Conservation (phyloP, 352 stramenopile species). For the Blastocystis sp. region DNA sequence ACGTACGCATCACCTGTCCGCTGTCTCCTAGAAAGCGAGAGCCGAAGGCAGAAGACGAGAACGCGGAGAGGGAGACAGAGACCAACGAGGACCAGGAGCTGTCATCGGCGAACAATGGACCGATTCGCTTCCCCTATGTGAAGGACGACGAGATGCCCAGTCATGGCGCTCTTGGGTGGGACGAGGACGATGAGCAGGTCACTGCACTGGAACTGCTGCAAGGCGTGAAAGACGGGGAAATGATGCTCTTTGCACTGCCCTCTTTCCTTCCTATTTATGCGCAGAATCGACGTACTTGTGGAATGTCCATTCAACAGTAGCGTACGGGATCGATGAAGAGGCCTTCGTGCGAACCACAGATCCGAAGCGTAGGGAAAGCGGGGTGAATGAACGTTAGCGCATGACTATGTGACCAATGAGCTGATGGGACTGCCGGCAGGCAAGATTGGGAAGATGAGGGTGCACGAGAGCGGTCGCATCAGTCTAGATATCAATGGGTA, state of each 20-base stretch:
- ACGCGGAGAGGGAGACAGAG: not conserved
- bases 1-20: not conserved
- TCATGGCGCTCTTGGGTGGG: not conserved
- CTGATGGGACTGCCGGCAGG: not conserved
- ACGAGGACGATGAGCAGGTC: slow-evolving; percentile 47
- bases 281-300: not conserved
- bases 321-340: slow-evolving; percentile 42
- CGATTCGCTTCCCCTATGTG: slow-evolving; percentile 51
- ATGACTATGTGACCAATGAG: slow-evolving; percentile 46
- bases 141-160: not conserved
- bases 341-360: slow-evolving; percentile 7
- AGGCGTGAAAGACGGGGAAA: slow-evolving; percentile 21
- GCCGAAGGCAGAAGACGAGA: not conserved
- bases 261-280: slow-evolving; percentile 53
- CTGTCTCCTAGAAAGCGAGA: not conserved
- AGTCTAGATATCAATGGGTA: slow-evolving; percentile 47
- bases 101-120: slow-evolving; percentile 12
- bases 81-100: slow-evolving; percentile 13
- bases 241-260: slow-evolving; percentile 35
- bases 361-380: not conserved
- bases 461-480: slow-evolving; percentile 50
- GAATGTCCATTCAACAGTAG: not conserved
- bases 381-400: not conserved
- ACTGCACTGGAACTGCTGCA: slow-evolving; percentile 26
- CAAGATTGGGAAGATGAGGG: slow-evolving; percentile 45